Evolutionary conservation across 345 rosid species (phyloP).

Genomic region (Hibiscus trionum): DNA sequence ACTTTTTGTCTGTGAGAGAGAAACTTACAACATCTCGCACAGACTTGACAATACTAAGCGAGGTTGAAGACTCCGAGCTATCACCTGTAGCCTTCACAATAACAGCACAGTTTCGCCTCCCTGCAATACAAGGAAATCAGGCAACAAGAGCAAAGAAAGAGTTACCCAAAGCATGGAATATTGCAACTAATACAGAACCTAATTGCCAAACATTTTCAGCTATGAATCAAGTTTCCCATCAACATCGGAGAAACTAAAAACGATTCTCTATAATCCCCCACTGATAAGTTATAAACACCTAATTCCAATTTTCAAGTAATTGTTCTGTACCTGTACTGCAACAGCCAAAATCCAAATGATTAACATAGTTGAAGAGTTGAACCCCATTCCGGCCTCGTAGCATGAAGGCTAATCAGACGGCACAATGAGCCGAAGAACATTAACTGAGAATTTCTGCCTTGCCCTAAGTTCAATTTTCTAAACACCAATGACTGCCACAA

Average conservation of each 20-base stretch:
- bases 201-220: not conserved
- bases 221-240: not conserved
- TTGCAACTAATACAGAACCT: not conserved
- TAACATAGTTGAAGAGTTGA: not conserved
- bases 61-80: constrained; percentile 55
- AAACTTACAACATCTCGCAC: constrained; percentile 62
- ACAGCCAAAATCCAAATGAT: not conserved
- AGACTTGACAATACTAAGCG: constrained; percentile 49
- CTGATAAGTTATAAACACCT: not conserved
- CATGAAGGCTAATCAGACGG: not conserved
- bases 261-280: not conserved
- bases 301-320: not conserved
- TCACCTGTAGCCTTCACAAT: constrained; percentile 51
- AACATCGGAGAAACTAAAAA: not conserved
- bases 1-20: not conserved
- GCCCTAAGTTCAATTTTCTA: not conserved
- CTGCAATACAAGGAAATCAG: constrained; percentile 28
- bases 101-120: constrained; percentile 28
- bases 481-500: not conserved
- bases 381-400: not conserved
- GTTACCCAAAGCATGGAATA: not conserved
- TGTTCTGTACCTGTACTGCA: not conserved
- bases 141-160: not conserved
- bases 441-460: not conserved
- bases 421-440: not conserved